Base-by-base conservation (phyloP, 1,139 yeast species). In the Taphrina confusa region DNA sequence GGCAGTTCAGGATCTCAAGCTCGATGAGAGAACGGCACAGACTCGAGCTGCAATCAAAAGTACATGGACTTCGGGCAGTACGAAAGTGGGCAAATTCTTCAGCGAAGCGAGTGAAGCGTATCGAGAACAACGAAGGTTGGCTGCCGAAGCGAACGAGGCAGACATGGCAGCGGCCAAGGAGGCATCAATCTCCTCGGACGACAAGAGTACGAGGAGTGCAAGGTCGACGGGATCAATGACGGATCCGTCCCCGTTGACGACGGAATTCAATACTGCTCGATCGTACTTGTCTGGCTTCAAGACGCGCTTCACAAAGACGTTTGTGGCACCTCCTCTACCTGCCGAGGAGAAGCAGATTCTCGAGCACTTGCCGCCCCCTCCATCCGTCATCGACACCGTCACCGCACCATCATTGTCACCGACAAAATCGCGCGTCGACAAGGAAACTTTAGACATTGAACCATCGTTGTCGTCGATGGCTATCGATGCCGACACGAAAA, bases 1-100 rank as follows among this genome's bases (percentile, higher is more conserved):
- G 11, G 60, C 54, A 22, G 60, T 46, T 6, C 44, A 37, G 9
- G 60, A 56, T 23, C 37, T 56, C 33, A 56, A 56, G 14, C 22
- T 56, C 11, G 60, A 46, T 3, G 60, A 56, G 31, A 36, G 60
- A 27, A 56, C 60, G 39, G 60, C 60, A 5, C 60, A 45, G 47
- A 46, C 60, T 30, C 27, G 60, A 23, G 52, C 50, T 11, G 60
- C 60, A 16, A 56, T 56, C 28, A 45, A 45, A 23, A 44, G 46
- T n/a, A 56, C 60, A n/a, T 37, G 50, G 54, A 31, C 51, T 18
- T 9, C 40, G 5, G 52, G 52, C n/a, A 45, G 60, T 30, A 28
- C 18, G 16, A 34, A 34, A 4, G 54, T 56, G 5, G 58, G 58
- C 51, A 54, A 54, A 20, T 54, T 54, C 40, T 54, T 45, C 34